A percentile compares a stretch with the other conserved stretches of the same genome.
phyloP scores from a whole-genome alignment of 441 rosid genomes.

The Geranium incanum region DNA sequence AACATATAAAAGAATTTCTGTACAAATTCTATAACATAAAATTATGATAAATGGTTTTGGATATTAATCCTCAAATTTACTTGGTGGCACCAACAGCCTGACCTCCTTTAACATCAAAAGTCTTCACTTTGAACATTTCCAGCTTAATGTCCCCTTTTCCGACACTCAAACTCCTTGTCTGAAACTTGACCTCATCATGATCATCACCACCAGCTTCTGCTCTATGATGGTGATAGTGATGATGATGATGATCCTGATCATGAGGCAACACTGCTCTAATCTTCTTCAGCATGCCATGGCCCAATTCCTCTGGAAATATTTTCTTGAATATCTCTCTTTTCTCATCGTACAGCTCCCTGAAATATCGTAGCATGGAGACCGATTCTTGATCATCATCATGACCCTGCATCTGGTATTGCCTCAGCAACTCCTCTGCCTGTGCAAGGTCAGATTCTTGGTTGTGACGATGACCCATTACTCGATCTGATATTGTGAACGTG shows the following conservation, averaged over 20 bases:
- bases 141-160: background rate
- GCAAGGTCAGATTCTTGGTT: background rate
- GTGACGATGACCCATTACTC: background rate
- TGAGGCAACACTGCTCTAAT: background rate
- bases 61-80: no score
- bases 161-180: background rate
- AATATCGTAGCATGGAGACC: constrained; percentile 20
- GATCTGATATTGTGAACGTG: background rate
- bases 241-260: no score
- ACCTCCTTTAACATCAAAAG: background rate
- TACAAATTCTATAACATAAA: no score
- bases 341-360: constrained; percentile 23
- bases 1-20: no score
- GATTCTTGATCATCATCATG: constrained; percentile 19
- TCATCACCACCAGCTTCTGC: background rate
- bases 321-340: constrained; percentile 25
- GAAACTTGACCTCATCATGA: background rate
- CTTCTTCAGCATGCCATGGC: background rate
- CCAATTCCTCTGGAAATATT: constrained; percentile 18
- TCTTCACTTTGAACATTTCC: background rate
- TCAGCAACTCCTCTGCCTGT: background rate
- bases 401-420: no score
- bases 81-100: background rate
- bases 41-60: no score
- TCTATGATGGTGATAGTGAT: background rate